These are phyloP conservation scores for Zygoascus hellenicus DNA, from an alignment of 1,139 yeast species.

Conservation along the genomic window DNA sequence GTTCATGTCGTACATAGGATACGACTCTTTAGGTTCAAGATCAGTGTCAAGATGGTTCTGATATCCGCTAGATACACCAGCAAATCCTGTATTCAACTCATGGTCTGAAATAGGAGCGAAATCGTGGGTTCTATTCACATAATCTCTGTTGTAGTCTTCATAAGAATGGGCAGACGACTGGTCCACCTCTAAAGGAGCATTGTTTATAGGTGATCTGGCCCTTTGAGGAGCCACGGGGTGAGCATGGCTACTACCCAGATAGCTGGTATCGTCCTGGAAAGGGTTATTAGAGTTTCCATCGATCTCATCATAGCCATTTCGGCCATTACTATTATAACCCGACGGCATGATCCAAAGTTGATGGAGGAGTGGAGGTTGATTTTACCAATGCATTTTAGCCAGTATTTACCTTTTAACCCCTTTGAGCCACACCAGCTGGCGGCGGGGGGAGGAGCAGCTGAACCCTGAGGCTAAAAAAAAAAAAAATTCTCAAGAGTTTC, in stretches of 20 bases:
- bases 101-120: too few species aligned
- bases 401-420: too few species aligned
- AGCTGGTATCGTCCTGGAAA: background rate
- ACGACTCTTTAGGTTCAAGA: slow-evolving; percentile 7
- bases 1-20: slow-evolving; percentile 22
- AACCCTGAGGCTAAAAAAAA: too few species aligned
- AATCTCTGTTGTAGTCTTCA: too few species aligned
- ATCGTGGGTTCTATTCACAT: too few species aligned
- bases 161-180: too few species aligned
- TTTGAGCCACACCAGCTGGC: too few species aligned
- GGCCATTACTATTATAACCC: background rate
- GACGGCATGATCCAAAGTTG: background rate
- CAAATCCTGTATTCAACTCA: background rate
- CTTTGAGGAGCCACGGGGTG: slow-evolving; percentile 2
- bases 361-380: background rate
- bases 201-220: background rate
- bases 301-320: background rate
- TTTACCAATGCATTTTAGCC: background rate
- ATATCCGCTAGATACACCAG: background rate
- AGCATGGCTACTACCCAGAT: background rate
- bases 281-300: background rate
- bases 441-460: too few species aligned
- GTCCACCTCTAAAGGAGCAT: too few species aligned
- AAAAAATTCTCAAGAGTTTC: too few species aligned
- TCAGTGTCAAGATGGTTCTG: background rate